phyloP scores from a whole-genome alignment of 306 rosid species.

The Arachis stenosperma region DNA sequence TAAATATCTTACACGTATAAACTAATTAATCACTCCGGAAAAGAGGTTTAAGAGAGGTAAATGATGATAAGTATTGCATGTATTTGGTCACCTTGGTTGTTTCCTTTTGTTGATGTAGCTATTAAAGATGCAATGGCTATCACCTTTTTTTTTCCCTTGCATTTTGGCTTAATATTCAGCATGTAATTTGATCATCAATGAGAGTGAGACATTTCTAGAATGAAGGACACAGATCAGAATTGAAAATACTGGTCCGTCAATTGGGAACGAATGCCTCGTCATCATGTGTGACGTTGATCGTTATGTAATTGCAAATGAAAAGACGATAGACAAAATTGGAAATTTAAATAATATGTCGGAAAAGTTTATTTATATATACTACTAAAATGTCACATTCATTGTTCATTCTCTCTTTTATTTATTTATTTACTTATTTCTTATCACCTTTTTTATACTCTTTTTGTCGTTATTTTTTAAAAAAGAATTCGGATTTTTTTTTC shows the following conservation, averaged over 20 bases:
- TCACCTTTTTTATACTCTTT: too few species aligned
- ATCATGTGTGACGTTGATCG: not conserved
- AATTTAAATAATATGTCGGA: not conserved
- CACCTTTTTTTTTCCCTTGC: too few species aligned
- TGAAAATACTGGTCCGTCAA: not conserved
- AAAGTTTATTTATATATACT: too few species aligned
- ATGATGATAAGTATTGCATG: not conserved
- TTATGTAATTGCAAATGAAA: not conserved
- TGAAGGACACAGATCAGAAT: not conserved
- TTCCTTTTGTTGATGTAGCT: not conserved
- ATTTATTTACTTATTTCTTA: too few species aligned
- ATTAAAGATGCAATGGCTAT: too few species aligned
- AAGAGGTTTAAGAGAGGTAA: not conserved
- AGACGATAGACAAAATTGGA: not conserved
- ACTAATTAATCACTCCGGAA: too few species aligned
- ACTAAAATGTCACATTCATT: too few species aligned
- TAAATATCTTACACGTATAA: too few species aligned
- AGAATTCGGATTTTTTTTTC: too few species aligned
- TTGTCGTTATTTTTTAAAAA: too few species aligned
- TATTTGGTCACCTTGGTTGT: not conserved
- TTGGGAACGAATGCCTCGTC: not conserved
- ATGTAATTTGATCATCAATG: not conserved
- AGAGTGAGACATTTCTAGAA: constrained; percentile 21
- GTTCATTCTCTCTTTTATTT: too few species aligned
- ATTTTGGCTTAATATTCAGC: not conserved